A percentile compares a stretch with the other conserved stretches of the same genome.
Evolutionary conservation across 805 yeast genomes (phyloP).

Genomic region (Torulaspora franciscae): DNA sequence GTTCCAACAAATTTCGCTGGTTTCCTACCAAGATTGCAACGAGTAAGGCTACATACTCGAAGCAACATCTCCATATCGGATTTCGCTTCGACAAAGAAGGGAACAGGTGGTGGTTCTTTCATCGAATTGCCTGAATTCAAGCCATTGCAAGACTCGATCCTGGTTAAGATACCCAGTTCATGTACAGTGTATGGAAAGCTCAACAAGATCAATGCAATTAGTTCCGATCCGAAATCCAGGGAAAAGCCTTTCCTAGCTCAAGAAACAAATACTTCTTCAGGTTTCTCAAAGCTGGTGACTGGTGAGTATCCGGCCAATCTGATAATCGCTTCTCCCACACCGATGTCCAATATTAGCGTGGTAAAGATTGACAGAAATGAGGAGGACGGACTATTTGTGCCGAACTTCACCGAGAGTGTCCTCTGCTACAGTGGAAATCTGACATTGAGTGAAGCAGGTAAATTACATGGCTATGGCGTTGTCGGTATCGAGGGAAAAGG

Average conservation of each 20-base stretch:
- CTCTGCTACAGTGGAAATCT: slow-evolving; percentile 29
- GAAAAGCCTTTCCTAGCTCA: slow-evolving; percentile 14
- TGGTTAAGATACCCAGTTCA: slow-evolving; percentile 23
- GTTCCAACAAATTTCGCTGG: not conserved
- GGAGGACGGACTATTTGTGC: slow-evolving; percentile 22
- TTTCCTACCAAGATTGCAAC: not conserved
- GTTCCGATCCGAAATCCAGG: slow-evolving; percentile 8
- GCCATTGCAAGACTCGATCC: slow-evolving; percentile 21
- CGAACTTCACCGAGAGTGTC: slow-evolving; percentile 17
- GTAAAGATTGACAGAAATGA: slow-evolving; percentile 23
- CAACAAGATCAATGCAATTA: slow-evolving; percentile 19
- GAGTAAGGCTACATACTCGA: slow-evolving; percentile 3
- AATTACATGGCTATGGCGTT: slow-evolving; percentile 27
- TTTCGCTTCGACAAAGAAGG: slow-evolving; percentile 20
- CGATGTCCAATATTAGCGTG: slow-evolving; percentile 26
- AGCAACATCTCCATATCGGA: slow-evolving; percentile 8
- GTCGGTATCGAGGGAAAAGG: slow-evolving; percentile 33
- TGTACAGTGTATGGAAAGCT: slow-evolving; percentile 21
- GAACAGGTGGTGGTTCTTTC: slow-evolving; percentile 33
- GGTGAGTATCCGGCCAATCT: slow-evolving; percentile 27
- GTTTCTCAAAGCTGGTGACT: slow-evolving; percentile 17
- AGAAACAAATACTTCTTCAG: slow-evolving; percentile 8
- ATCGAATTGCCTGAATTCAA: slow-evolving; percentile 26
- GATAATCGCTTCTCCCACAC: slow-evolving; percentile 29
- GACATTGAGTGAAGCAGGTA: slow-evolving; percentile 10